Conservation (phyloP, 768 basidiomycete genomes). For the Tubosaeta sp. region DNA sequence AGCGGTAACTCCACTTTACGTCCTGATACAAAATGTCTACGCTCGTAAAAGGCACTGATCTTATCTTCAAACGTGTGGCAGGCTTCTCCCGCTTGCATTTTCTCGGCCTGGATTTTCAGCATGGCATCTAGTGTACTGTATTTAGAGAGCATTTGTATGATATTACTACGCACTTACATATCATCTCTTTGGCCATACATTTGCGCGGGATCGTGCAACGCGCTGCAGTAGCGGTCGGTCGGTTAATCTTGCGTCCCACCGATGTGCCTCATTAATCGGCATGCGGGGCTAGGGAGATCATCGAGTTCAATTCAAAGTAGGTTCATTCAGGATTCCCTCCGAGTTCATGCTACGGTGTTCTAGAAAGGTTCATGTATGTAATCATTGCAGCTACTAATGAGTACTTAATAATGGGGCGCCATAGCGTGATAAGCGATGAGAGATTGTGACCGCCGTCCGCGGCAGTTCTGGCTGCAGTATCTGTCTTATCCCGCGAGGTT, state of each 20-base stretch:
- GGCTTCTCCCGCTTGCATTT: neutral
- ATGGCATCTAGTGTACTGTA: slow-evolving; percentile 22
- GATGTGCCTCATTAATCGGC: neutral
- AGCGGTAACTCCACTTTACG: slow-evolving; percentile 43
- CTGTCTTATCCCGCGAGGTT: neutral
- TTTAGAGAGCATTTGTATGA: slow-evolving; percentile 15
- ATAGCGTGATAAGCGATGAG: neutral
- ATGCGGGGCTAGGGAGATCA: neutral
- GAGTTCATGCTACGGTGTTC: neutral
- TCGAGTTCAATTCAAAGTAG: neutral
- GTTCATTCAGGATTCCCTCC: neutral
- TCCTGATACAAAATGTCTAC: slow-evolving; percentile 57
- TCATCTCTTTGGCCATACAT: neutral
- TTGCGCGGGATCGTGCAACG: no score
- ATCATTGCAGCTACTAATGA: neutral
- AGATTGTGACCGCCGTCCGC: neutral
- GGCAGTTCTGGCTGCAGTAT: neutral
- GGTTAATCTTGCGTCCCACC: neutral
- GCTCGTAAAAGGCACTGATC: slow-evolving; percentile 36
- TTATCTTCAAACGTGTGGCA: neutral
- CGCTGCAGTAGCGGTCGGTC: no score
- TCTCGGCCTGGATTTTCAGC: slow-evolving; percentile 7
- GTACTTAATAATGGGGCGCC: neutral
- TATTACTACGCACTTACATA: slow-evolving; percentile 8
- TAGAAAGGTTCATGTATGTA: neutral